Evolutionary conservation across 345 rosid genomes (phyloP).

Genomic region (Anastatica hierochuntica): DNA sequence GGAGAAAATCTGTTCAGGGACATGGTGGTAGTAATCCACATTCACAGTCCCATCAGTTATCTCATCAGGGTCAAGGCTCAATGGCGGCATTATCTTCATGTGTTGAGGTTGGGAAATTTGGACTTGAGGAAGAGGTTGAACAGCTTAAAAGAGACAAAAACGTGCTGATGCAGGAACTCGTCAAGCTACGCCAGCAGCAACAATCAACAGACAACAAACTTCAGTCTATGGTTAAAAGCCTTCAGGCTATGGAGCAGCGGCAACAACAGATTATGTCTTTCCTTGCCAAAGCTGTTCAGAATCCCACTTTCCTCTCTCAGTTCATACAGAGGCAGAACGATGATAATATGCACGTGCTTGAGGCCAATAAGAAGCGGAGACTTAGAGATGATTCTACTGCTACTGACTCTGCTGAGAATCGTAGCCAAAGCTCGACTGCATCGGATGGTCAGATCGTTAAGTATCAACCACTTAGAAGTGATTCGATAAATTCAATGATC

Average conservation of each 20-base stretch:
- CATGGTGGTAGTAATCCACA: slow-evolving; percentile 5
- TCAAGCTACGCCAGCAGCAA: slow-evolving; percentile 44
- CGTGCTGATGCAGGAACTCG: slow-evolving; percentile 50
- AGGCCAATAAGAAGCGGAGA: slow-evolving; percentile 45
- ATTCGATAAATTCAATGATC: slow-evolving; percentile 6
- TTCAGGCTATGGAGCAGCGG: slow-evolving; percentile 48
- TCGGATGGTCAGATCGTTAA: slow-evolving; percentile 46
- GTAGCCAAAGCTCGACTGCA: slow-evolving; percentile 18
- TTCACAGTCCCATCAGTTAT: slow-evolving; percentile 23
- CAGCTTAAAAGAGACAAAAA: slow-evolving; percentile 52
- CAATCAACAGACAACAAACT: slow-evolving; percentile 40
- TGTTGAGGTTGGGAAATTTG: slow-evolving; percentile 52
- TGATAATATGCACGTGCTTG: slow-evolving; percentile 28
- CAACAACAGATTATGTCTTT: slow-evolving; percentile 55
- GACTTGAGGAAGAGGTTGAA: slow-evolving; percentile 50
- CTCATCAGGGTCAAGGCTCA: slow-evolving; percentile 31
- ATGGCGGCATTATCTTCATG: slow-evolving; percentile 28
- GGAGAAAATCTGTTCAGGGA: slow-evolving; percentile 41
- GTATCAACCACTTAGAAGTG: slow-evolving; percentile 38
- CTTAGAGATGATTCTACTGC: slow-evolving; percentile 21
- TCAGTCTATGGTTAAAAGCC: slow-evolving; percentile 39
- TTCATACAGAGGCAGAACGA: slow-evolving; percentile 45
- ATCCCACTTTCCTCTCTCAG: slow-evolving; percentile 40
- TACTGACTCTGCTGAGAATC: background rate
- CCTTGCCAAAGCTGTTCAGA: slow-evolving; percentile 43